phyloP scores from a whole-genome alignment of 2,329 filamentous ascomycete genomes.

The Kalmusia sp. region DNA sequence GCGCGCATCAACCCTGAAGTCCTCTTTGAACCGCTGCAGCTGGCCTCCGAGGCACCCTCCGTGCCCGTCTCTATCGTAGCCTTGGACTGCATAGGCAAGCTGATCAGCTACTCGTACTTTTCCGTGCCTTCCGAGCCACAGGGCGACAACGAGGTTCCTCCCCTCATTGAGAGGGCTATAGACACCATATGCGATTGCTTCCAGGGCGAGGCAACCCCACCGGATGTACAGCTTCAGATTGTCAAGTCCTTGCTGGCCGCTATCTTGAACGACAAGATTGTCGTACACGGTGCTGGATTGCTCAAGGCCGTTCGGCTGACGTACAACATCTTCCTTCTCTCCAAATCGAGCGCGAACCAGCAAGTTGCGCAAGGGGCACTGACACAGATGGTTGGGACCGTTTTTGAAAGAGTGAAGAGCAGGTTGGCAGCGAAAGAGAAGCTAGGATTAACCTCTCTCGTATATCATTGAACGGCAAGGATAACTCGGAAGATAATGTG shows the following conservation, averaged over 20 bases:
- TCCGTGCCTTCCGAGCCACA: slow-evolving; percentile 67
- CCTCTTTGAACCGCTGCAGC: slow-evolving; percentile 87
- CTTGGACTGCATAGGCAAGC: slow-evolving; percentile 96
- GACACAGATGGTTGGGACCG: slow-evolving; percentile 98
- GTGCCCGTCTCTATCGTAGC: slow-evolving; percentile 87
- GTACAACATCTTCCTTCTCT: slow-evolving; percentile 98
- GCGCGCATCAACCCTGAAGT: slow-evolving; percentile 87
- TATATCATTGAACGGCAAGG: slow-evolving; percentile 49
- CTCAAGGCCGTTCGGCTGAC: slow-evolving; percentile 97
- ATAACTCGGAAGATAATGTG: slow-evolving; percentile 41
- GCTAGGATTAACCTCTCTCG: slow-evolving; percentile 66
- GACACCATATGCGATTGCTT: slow-evolving; percentile 99
- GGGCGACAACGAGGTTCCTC: slow-evolving; percentile 57
- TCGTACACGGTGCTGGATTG: slow-evolving; percentile 94
- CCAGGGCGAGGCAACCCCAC: slow-evolving; percentile 90
- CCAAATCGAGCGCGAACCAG: slow-evolving; percentile 92
- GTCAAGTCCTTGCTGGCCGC: slow-evolving; percentile 96
- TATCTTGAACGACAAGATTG: slow-evolving; percentile 97
- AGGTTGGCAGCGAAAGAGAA: slow-evolving; percentile 91
- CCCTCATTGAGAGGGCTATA: slow-evolving; percentile 95
- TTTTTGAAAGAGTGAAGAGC: slow-evolving; percentile 92
- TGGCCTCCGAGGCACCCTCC: slow-evolving; percentile 87
- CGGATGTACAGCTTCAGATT: slow-evolving; percentile 95
- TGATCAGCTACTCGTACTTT: slow-evolving; percentile 99
- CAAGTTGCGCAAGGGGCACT: slow-evolving; percentile 96